Conservation (phyloP, 352 stramenopile genomes). For the Phytophthora quininea region DNA sequence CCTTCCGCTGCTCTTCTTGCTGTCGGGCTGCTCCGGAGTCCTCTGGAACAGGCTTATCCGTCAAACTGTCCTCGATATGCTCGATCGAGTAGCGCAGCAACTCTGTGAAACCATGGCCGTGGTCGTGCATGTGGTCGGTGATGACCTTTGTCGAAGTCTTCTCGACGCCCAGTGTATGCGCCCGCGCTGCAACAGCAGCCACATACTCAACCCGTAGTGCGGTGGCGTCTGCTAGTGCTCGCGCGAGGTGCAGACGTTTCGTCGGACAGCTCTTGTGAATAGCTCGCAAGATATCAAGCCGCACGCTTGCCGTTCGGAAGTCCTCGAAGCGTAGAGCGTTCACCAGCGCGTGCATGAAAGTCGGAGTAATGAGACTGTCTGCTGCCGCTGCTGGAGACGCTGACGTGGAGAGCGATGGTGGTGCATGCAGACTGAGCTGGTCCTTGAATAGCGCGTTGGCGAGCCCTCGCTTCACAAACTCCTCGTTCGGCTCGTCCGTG, state of each 20-base stretch:
- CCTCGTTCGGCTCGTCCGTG: constrained; percentile 82
- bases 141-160: constrained; percentile 49
- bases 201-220: constrained; percentile 74
- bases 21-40: constrained; percentile 25
- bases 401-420: constrained; percentile 26
- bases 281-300: constrained; percentile 83
- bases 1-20: constrained; percentile 41
- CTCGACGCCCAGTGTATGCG: constrained; percentile 66
- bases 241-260: constrained; percentile 73
- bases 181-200: constrained; percentile 44
- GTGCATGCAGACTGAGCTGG: constrained; percentile 45
- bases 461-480: constrained; percentile 84
- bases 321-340: constrained; percentile 86
- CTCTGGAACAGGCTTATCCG: constrained; percentile 18
- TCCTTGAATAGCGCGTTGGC: constrained; percentile 81
- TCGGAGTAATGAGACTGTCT: constrained; percentile 76
- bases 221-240: constrained; percentile 76
- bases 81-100: constrained; percentile 85
- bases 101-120: constrained; percentile 84
- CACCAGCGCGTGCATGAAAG: constrained; percentile 81
- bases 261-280: constrained; percentile 82
- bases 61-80: constrained; percentile 58
- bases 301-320: constrained; percentile 81
- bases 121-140: constrained; percentile 66
- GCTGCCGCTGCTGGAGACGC: constrained; percentile 46